Evolutionary conservation across 75 land plant genomes (phyloP).

Genomic region (Pinus taeda): DNA sequence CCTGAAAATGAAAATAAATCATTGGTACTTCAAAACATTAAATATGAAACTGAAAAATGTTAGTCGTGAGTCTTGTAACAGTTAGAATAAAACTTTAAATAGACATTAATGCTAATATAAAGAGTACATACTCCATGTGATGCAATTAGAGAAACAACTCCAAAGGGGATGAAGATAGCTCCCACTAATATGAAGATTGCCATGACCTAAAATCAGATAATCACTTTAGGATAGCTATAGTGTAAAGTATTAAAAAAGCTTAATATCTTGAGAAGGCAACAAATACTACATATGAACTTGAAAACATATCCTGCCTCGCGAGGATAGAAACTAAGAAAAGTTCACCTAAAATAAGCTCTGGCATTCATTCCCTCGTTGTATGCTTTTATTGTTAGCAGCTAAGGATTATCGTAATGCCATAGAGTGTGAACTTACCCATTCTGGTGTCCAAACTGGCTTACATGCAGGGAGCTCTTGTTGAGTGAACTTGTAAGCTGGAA

Average conservation of each 20-base stretch:
- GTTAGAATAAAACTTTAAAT: not conserved
- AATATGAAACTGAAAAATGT: not conserved
- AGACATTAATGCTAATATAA: not conserved
- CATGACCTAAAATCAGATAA: constrained; percentile 48
- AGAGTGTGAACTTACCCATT: constrained; percentile 55
- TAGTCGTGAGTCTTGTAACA: too few species aligned
- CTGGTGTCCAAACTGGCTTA: constrained; percentile 84
- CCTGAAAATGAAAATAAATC: constrained; percentile 15
- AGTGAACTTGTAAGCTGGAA: constrained; percentile 68
- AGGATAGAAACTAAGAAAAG: not conserved
- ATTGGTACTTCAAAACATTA: not conserved
- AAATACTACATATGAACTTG: too few species aligned
- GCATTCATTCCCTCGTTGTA: not conserved
- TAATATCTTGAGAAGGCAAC: not conserved
- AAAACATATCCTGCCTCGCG: not conserved
- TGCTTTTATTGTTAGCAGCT: not conserved
- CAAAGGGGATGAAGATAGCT: constrained; percentile 54
- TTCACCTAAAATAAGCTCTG: not conserved
- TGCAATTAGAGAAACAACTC: constrained; percentile 47
- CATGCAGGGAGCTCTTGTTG: constrained; percentile 93
- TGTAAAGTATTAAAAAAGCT: not conserved
- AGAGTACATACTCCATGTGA: constrained; percentile 39
- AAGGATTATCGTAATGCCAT: not conserved
- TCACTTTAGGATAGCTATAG: not conserved
- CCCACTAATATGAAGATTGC: constrained; percentile 15